A percentile compares a stretch with the other conserved stretches of the same genome.
Evolutionary conservation across 2,329 filamentous ascomycete species (phyloP).

Genomic region (Nemania sp.): DNA sequence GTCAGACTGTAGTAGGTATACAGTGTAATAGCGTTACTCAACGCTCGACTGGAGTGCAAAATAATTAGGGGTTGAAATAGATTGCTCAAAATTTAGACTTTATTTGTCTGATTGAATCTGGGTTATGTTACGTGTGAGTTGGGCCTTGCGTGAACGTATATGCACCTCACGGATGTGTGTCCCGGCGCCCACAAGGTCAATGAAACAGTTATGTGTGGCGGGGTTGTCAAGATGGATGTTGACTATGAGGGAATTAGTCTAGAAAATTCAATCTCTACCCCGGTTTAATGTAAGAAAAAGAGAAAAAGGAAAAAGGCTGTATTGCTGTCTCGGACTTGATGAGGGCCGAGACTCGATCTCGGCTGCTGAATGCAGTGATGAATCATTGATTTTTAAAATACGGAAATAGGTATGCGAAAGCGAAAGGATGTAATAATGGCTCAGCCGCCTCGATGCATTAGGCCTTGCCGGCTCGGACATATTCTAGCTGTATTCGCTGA

Average conservation of each 20-base stretch:
- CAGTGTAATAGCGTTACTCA: not conserved
- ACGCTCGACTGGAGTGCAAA: not conserved
- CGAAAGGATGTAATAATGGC: no score
- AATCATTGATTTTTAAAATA: constrained; percentile 24
- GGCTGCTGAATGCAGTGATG: constrained; percentile 20
- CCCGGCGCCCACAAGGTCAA: no score
- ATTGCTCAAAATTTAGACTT: not conserved
- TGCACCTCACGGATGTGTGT: no score
- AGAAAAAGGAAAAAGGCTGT: not conserved
- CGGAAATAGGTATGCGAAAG: not conserved
- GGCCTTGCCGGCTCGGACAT: no score
- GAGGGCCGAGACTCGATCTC: not conserved
- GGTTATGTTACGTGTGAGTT: not conserved
- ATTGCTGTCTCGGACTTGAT: not conserved
- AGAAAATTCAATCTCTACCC: no score
- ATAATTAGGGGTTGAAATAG: not conserved
- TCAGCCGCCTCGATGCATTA: no score
- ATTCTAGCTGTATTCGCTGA: constrained; percentile 2
- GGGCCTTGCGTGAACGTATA: not conserved
- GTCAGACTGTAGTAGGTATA: not conserved
- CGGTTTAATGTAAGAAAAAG: not conserved
- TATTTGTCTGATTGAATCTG: not conserved
- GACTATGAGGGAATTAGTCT: no score
- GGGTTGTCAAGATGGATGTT: no score
- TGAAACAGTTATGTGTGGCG: no score